Conservation (phyloP, 345 rosid genomes). For the Jatropha curcas region DNA sequence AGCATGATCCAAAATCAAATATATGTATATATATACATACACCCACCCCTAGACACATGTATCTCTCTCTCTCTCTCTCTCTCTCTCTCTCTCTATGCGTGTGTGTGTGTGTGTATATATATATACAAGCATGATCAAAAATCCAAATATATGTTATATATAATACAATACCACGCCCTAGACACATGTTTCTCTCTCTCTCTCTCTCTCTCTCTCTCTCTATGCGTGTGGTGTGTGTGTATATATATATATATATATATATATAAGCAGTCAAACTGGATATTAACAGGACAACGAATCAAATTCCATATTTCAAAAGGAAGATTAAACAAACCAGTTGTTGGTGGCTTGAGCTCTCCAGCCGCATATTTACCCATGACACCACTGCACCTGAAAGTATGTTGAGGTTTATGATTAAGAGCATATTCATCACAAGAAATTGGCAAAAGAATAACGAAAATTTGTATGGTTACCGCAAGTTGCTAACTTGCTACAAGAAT, state of each 20-base stretch:
- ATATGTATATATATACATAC: too few relatives aligned
- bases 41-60: too few relatives aligned
- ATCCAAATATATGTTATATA: not conserved
- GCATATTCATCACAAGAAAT: not conserved
- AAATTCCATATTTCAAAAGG: not conserved
- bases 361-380: slow-evolving; percentile 97
- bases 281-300: not conserved
- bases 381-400: slow-evolving; percentile 83
- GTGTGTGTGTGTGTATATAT: too few relatives aligned
- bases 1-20: slow-evolving; percentile 1
- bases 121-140: not conserved
- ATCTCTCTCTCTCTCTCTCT: too few relatives aligned
- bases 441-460: not conserved
- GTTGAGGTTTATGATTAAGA: slow-evolving; percentile 2
- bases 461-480: not conserved
- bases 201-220: too few relatives aligned
- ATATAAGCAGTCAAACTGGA: not conserved
- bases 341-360: slow-evolving; percentile 97
- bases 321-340: slow-evolving; percentile 57
- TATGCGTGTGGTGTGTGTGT: too few relatives aligned
- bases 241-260: not conserved
- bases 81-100: too few relatives aligned
- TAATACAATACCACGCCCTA: too few relatives aligned
- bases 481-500: not conserved
- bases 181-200: too few relatives aligned